Conservation (phyloP, 306 rosid genomes). For the Quercus bicolor region DNA sequence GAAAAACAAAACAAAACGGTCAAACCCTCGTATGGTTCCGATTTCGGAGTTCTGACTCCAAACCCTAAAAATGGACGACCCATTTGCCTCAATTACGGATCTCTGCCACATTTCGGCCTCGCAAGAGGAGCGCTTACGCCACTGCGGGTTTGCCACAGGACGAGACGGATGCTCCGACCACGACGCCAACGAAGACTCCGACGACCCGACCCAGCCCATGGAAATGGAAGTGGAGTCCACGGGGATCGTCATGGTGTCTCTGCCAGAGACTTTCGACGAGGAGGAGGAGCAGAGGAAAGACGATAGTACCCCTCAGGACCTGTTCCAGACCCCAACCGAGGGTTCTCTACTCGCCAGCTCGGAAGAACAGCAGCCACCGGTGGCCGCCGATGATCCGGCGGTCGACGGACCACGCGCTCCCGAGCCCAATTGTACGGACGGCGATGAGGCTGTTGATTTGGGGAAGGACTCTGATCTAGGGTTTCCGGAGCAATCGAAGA, state of each 20-base stretch:
- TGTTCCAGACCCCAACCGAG: constrained; percentile 58
- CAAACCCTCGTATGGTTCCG: neutral
- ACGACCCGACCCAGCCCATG: neutral
- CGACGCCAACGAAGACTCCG: neutral
- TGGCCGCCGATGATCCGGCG: neutral
- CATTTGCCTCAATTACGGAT: neutral
- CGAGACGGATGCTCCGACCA: neutral
- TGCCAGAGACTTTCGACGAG: constrained; percentile 17
- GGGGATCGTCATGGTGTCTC: constrained; percentile 31
- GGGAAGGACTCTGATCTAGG: constrained; percentile 34
- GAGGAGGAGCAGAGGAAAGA: neutral
- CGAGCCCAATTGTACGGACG: constrained; percentile 1
- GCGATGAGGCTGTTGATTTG: constrained; percentile 19
- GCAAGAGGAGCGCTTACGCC: constrained; percentile 23
- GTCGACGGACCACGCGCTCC: neutral
- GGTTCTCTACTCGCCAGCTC: constrained; percentile 18
- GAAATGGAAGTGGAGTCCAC: constrained; percentile 1
- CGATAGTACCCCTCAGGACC: constrained; percentile 24
- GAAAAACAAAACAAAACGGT: no score
- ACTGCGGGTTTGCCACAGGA: neutral
- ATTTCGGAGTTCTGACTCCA: neutral
- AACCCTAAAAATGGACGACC: constrained; percentile 2
- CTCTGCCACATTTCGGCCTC: constrained; percentile 22
- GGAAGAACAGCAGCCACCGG: constrained; percentile 10
- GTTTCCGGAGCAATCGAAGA: constrained; percentile 15